Conservation (phyloP, 2,329 filamentous ascomycete genomes). For the Myotisia sp. region DNA sequence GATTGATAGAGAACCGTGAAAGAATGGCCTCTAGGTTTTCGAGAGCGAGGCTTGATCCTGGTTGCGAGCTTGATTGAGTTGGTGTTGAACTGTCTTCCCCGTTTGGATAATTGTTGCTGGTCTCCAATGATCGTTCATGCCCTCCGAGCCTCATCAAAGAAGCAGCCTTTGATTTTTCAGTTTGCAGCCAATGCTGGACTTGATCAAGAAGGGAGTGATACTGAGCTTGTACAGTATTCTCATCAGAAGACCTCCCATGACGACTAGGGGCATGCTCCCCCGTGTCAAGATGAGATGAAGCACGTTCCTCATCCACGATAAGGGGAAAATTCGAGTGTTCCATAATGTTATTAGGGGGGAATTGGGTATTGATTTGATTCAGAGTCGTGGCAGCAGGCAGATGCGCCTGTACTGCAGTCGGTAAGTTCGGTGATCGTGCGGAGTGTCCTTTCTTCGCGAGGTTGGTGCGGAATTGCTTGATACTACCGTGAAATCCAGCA, state of each 20-base stretch:
- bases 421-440: too few relatives aligned
- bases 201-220: constrained; percentile 46
- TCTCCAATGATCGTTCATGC: constrained; percentile 15
- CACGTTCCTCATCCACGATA: too few relatives aligned
- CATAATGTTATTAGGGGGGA: too few relatives aligned
- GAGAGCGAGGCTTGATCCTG: constrained; percentile 58
- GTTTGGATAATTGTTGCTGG: not conserved
- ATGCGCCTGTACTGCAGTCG: too few relatives aligned
- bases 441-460: too few relatives aligned
- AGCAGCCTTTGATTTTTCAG: constrained; percentile 51
- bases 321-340: too few relatives aligned
- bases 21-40: constrained; percentile 66
- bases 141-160: not conserved
- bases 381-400: too few relatives aligned
- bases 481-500: too few relatives aligned
- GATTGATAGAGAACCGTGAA: constrained; percentile 23
- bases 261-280: too few relatives aligned
- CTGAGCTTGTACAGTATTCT: constrained; percentile 14
- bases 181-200: constrained; percentile 69
- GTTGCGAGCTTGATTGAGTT: constrained; percentile 30
- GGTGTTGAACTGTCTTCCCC: not conserved
- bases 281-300: too few relatives aligned
- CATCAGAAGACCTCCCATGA: not conserved
- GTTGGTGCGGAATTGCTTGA: too few relatives aligned
- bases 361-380: too few relatives aligned